Conservation (phyloP, 352 stramenopile species). For the Pythium vanterpoolii region DNA sequence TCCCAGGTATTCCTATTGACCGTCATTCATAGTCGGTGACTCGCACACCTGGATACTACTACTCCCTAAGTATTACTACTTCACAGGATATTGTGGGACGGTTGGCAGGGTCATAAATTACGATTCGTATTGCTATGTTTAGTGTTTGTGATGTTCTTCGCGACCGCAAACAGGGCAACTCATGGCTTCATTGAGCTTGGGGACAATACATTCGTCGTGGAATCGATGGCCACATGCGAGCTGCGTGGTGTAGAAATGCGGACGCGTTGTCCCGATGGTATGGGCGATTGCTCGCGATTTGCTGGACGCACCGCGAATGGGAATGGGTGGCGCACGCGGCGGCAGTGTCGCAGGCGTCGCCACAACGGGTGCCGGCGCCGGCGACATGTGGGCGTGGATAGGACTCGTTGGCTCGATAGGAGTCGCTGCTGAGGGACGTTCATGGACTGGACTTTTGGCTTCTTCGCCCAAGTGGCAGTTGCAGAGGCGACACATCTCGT, state of each 20-base stretch:
- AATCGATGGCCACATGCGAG: constrained; percentile 62
- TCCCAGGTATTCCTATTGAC: too few species aligned
- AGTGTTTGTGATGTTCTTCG: constrained; percentile 14
- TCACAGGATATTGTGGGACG: too few species aligned
- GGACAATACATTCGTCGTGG: constrained; percentile 73
- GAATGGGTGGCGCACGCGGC: not conserved
- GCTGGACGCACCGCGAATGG: not conserved
- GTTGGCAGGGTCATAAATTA: too few species aligned
- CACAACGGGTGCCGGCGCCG: not conserved
- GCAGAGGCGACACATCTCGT: constrained; percentile 32
- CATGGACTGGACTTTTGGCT: constrained; percentile 20
- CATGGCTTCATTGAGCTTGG: constrained; percentile 55
- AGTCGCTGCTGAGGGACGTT: not conserved
- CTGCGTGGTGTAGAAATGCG: not conserved
- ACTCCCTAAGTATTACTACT: too few species aligned
- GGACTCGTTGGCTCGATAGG: not conserved
- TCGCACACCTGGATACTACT: too few species aligned
- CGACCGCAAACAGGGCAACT: constrained; percentile 50
- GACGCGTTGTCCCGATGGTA: too few species aligned
- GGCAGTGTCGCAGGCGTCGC: not conserved
- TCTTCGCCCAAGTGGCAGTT: constrained; percentile 35
- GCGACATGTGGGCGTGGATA: not conserved
- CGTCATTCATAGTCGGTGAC: too few species aligned
- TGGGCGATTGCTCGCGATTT: not conserved
- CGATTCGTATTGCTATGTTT: too few species aligned